phyloP scores from a whole-genome alignment of 164 flowering plant species.

The Tetrastigma voinierianum region DNA sequence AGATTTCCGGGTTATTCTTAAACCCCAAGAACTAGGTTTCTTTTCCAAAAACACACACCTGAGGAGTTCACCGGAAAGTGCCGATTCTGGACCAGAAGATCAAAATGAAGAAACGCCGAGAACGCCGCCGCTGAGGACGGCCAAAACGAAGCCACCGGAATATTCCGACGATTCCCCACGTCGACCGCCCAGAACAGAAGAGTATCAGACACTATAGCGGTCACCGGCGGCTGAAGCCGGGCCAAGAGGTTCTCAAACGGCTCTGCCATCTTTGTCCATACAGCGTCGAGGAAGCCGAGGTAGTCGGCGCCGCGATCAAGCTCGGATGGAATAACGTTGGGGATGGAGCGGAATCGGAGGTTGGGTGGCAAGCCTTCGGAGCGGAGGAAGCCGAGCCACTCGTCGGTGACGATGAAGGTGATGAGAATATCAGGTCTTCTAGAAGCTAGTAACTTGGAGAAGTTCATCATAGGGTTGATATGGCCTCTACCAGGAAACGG shows the following conservation, averaged over 20 bases:
- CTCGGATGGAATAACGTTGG: conserved; percentile 21
- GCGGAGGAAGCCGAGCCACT: conserved; percentile 19
- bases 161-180: conserved; percentile 15
- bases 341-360: conserved; percentile 13
- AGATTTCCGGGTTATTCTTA: too few species aligned
- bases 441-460: conserved; percentile 31
- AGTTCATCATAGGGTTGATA: conserved; percentile 62
- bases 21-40: too few species aligned
- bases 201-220: conserved; percentile 16
- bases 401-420: conserved; percentile 26
- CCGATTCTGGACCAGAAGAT: conserved; percentile 1
- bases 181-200: conserved; percentile 8
- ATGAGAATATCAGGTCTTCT: conserved; percentile 6
- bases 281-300: conserved; percentile 19
- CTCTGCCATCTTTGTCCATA: conserved; percentile 20
- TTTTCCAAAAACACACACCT: conserved; percentile 1
- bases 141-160: conserved; percentile 24
- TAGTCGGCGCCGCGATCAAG: conserved; percentile 1
- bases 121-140: conserved; percentile 15
- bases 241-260: conserved; percentile 22
- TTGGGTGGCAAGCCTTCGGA: conserved; percentile 10
- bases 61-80: conserved; percentile 4
- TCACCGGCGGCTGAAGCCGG: conserved; percentile 13
- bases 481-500: conserved; percentile 67
- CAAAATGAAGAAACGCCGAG: conserved; percentile 5